phyloP scores from a whole-genome alignment of 805 yeast species.

The Debaryomyces maramus region DNA sequence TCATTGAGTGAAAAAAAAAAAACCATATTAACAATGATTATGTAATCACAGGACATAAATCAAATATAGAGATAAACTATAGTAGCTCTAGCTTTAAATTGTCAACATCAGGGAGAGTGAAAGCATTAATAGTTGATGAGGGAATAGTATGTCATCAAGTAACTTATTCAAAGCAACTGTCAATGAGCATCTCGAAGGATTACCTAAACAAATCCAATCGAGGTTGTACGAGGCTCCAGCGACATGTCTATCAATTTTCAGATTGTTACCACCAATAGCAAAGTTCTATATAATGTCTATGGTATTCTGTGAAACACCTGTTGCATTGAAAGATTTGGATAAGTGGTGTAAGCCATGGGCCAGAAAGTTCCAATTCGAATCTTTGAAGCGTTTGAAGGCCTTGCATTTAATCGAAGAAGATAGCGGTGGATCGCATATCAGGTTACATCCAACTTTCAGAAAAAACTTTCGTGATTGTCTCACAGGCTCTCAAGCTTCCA shows the following conservation, averaged over 20 bases:
- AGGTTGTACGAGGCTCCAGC: slow-evolving; percentile 83
- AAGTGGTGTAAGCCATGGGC: slow-evolving; percentile 71
- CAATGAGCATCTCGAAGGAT: slow-evolving; percentile 84
- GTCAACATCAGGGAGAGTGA: neutral
- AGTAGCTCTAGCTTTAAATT: neutral
- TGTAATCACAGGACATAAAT: neutral
- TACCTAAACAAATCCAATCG: slow-evolving; percentile 83
- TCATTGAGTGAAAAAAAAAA: neutral
- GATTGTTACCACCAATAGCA: slow-evolving; percentile 85
- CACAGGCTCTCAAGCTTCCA: slow-evolving; percentile 69
- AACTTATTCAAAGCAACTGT: slow-evolving; percentile 65
- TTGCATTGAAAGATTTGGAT: slow-evolving; percentile 65
- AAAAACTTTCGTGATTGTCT: slow-evolving; percentile 76
- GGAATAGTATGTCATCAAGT: slow-evolving; percentile 18
- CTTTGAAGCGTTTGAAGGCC: slow-evolving; percentile 71
- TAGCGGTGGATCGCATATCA: slow-evolving; percentile 44
- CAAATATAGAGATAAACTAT: too few species aligned
- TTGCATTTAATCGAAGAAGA: slow-evolving; percentile 73
- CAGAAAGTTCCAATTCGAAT: slow-evolving; percentile 64
- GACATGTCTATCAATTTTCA: slow-evolving; percentile 88
- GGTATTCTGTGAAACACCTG: slow-evolving; percentile 77
- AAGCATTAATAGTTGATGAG: neutral
- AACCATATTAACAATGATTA: neutral
- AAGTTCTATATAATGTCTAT: slow-evolving; percentile 85
- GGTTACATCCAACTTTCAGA: slow-evolving; percentile 72